These are phyloP conservation scores for Cytauxzoon felis DNA, from an alignment of 169 alveolate genomes.

Conservation along the genomic window DNA sequence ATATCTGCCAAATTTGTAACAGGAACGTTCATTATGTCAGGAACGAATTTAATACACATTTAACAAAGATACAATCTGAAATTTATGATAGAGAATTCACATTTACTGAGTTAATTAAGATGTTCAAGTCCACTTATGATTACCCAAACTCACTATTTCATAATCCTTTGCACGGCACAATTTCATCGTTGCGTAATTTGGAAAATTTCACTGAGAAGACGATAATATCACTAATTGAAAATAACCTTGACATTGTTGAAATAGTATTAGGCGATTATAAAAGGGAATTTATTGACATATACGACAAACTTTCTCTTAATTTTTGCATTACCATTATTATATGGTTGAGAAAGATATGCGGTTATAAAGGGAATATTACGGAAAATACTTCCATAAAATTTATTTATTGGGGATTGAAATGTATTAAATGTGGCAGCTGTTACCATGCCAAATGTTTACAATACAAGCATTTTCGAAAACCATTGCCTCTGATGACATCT, in stretches of 20 bases:
- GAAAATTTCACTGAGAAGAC: neutral
- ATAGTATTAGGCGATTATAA: neutral
- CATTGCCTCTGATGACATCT: constrained; percentile 12
- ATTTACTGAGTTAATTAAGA: neutral
- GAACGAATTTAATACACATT: neutral
- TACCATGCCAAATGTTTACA: constrained; percentile 47
- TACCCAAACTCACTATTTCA: constrained; percentile 3
- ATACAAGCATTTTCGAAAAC: constrained; percentile 16
- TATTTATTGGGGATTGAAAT: constrained; percentile 48
- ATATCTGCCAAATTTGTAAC: constrained; percentile 2
- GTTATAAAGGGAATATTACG: neutral
- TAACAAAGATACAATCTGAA: neutral
- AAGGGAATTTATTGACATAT: neutral
- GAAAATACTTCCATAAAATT: constrained; percentile 2
- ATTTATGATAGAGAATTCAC: neutral
- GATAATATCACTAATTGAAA: constrained; percentile 3
- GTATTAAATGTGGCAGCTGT: constrained; percentile 17
- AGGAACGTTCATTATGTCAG: neutral
- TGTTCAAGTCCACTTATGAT: neutral
- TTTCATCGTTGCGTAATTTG: constrained; percentile 9
- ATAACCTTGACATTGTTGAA: constrained; percentile 26
- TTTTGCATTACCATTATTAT: constrained; percentile 18
- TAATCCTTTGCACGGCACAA: constrained; percentile 15
- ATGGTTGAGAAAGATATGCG: constrained; percentile 29
- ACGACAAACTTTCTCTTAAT: neutral